These are phyloP conservation scores for Glonium stellatum DNA, from an alignment of 495 filamentous ascomycete genomes.

Conservation along the genomic window DNA sequence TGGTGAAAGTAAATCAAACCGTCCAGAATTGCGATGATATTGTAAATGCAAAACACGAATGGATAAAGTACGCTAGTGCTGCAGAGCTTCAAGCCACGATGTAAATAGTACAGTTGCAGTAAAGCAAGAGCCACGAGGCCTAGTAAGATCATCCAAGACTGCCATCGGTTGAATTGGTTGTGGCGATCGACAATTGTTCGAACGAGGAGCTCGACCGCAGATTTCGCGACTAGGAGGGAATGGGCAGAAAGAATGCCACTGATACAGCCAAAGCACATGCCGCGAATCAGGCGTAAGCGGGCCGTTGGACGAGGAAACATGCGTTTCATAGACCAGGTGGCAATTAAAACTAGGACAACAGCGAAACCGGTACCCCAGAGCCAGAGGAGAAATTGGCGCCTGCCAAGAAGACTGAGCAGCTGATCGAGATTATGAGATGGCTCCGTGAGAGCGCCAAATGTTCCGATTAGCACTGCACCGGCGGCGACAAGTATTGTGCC, in stretches of 20 bases:
- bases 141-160: conserved; percentile 90
- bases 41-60: conserved; percentile 98
- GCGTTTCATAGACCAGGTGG: conserved; percentile 51
- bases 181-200: conserved; percentile 77
- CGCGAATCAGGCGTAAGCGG: conserved; percentile 71
- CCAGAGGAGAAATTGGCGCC: conserved; percentile 80
- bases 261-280: conserved; percentile 76
- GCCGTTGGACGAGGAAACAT: conserved; percentile 48
- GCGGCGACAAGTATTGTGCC: conserved; percentile 82
- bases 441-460: conserved; percentile 92
- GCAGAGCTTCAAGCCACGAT: conserved; percentile 85
- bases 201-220: conserved; percentile 92
- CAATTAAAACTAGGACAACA: conserved; percentile 58
- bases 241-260: conserved; percentile 91
- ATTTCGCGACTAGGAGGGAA: conserved; percentile 87
- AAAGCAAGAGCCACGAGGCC: conserved; percentile 77
- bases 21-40: conserved; percentile 97
- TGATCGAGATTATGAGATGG: conserved; percentile 84
- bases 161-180: conserved; percentile 96
- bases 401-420: conserved; percentile 66
- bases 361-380: conserved; percentile 71
- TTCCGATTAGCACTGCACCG: conserved; percentile 82
- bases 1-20: conserved; percentile 96
- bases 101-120: conserved; percentile 89
- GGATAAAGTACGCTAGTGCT: conserved; percentile 96